Evolutionary conservation across 345 rosid genomes (phyloP).

Genomic region (Rubroshorea leprosula): DNA sequence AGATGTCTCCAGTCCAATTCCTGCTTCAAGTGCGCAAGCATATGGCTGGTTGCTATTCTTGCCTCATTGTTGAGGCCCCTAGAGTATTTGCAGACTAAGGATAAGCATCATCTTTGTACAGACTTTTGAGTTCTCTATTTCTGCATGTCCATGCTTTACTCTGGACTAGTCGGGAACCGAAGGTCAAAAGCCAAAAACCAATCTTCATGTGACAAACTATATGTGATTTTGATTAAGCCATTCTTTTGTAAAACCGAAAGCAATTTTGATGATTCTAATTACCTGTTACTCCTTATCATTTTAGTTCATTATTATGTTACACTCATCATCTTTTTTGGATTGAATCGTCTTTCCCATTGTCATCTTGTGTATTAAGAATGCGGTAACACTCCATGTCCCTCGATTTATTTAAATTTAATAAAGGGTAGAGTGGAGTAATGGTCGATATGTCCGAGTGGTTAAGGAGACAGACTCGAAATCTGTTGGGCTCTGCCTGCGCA

Average conservation of each 20-base stretch:
- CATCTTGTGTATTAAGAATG: no score
- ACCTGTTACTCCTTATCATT: not conserved
- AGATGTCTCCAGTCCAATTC: not conserved
- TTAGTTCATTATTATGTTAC: no score
- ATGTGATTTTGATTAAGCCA: slow-evolving; percentile 3
- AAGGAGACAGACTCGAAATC: slow-evolving; percentile 99
- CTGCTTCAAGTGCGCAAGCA: not conserved
- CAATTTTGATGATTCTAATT: not conserved
- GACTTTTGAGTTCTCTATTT: slow-evolving; percentile 1
- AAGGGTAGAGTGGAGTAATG: rapidly evolving
- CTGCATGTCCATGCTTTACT: no score
- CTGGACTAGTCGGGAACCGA: slow-evolving; percentile 7
- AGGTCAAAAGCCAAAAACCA: not conserved
- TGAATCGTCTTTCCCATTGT: no score
- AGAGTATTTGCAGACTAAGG: slow-evolving; percentile 4
- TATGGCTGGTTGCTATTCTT: not conserved
- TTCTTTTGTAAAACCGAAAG: slow-evolving; percentile 7
- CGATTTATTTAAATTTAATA: no score
- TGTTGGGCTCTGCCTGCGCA: slow-evolving; percentile 99
- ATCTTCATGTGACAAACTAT: no score
- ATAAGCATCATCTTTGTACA: slow-evolving; percentile 14
- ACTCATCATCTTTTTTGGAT: no score
- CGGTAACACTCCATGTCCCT: no score
- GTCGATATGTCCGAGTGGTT: slow-evolving; percentile 98
- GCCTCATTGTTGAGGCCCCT: not conserved